Percentiles rank a stretch among this genome's conserved stretches.
phyloP scores from a whole-genome alignment of 31 red algal genomes.

The Pterothamnion heteromorphum region DNA sequence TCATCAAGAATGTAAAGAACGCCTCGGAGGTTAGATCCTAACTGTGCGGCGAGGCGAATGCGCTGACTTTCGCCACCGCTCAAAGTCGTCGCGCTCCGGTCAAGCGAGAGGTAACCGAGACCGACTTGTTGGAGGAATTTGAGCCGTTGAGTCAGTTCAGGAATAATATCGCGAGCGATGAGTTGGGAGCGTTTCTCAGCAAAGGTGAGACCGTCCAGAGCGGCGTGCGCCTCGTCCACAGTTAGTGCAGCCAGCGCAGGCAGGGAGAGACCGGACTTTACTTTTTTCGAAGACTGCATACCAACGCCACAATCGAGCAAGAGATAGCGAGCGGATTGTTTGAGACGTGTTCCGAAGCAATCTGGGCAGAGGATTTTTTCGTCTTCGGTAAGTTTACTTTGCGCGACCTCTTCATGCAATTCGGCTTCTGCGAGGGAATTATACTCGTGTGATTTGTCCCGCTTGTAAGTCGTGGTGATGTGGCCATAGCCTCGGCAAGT shows the following conservation, averaged over 20 bases:
- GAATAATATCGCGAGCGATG: neutral
- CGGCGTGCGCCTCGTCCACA: neutral
- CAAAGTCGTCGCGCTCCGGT: neutral
- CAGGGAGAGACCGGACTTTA: too few relatives aligned
- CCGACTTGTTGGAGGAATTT: neutral
- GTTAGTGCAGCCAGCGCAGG: neutral
- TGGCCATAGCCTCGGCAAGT: conserved; percentile 1
- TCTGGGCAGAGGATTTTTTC: neutral
- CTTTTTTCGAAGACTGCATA: too few relatives aligned
- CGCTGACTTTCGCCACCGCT: conserved; percentile 26
- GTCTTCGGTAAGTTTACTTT: neutral
- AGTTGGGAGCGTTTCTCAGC: neutral
- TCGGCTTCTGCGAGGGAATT: neutral
- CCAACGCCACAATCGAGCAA: too few relatives aligned
- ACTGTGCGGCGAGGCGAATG: conserved; percentile 34
- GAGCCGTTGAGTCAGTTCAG: neutral
- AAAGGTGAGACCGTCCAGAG: neutral
- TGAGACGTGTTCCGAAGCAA: neutral
- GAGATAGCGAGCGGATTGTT: neutral
- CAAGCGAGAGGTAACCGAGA: conserved; percentile 26
- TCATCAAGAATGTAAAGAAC: conserved; percentile 29
- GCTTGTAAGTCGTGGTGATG: neutral
- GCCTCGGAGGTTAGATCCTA: conserved; percentile 20
- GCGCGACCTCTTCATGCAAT: neutral
- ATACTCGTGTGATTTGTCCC: neutral